These are phyloP conservation scores for Botrytis byssoidea DNA, from an alignment of 2,329 filamentous ascomycete genomes.

Conservation along the genomic window DNA sequence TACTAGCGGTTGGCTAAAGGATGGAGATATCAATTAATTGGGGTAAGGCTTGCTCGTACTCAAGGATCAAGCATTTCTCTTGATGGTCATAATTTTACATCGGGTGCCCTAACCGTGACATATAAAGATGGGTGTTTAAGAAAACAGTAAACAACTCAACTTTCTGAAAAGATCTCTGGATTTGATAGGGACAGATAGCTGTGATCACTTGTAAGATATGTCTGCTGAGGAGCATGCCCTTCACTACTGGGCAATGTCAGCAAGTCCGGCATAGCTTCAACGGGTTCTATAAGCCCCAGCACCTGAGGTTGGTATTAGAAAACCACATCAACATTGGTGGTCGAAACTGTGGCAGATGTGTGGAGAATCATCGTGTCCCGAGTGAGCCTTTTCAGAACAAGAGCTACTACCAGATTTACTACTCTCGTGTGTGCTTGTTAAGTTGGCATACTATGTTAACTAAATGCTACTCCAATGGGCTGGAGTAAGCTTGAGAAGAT, in stretches of 20 bases:
- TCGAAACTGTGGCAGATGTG: conserved; percentile 7
- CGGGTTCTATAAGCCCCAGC: not conserved
- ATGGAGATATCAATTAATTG: not conserved
- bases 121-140: too few relatives aligned
- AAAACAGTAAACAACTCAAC: too few relatives aligned
- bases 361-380: not conserved
- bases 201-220: not conserved
- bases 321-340: conserved; percentile 1
- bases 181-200: not conserved
- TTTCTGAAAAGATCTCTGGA: too few relatives aligned
- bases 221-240: not conserved
- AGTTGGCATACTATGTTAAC: not conserved
- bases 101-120: too few relatives aligned
- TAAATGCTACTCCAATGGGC: not conserved
- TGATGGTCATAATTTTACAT: too few relatives aligned
- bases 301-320: not conserved
- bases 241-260: not conserved
- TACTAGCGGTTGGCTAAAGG: not conserved
- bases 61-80: not conserved
- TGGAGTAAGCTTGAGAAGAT: not conserved
- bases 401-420: not conserved
- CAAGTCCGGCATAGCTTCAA: not conserved
- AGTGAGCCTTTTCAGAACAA: not conserved
- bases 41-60: not conserved
- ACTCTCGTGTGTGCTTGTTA: not conserved